phyloP scores from a whole-genome alignment of 805 yeast species.

The Candida ponderosae region DNA sequence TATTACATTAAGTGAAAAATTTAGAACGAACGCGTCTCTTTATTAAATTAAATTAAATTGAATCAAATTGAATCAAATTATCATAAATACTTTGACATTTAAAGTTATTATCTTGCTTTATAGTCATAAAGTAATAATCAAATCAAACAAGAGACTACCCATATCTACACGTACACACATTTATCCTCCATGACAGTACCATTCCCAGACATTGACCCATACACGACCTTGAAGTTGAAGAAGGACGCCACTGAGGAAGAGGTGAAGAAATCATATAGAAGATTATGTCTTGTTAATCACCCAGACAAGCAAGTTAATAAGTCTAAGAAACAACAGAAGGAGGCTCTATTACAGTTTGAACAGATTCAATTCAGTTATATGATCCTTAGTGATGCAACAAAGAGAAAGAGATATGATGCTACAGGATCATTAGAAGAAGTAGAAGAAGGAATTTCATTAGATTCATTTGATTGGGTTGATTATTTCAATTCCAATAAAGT shows the following conservation, averaged over 20 bases:
- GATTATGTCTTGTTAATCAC: slow-evolving; percentile 53
- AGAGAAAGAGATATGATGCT: slow-evolving; percentile 53
- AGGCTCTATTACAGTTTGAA: slow-evolving; percentile 43
- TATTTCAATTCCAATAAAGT: slow-evolving; percentile 39
- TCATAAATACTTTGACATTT: too few species aligned
- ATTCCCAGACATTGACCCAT: slow-evolving; percentile 56
- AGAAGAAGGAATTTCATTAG: slow-evolving; percentile 23
- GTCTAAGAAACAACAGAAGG: slow-evolving; percentile 23
- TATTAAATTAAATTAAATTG: too few species aligned
- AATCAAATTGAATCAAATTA: too few species aligned
- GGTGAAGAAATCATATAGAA: slow-evolving; percentile 62
- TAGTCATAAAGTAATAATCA: too few species aligned
- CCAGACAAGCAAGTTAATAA: slow-evolving; percentile 56
- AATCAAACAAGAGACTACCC: too few species aligned
- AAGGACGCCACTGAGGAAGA: slow-evolving; percentile 37
- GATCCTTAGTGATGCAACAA: slow-evolving; percentile 50
- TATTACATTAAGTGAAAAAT: too few species aligned
- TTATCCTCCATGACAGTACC: slow-evolving; percentile 19
- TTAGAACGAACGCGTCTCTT: too few species aligned
- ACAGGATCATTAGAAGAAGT: slow-evolving; percentile 55
- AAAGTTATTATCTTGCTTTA: too few species aligned
- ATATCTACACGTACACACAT: too few species aligned
- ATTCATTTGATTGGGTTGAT: slow-evolving; percentile 48
- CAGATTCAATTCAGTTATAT: slow-evolving; percentile 69
- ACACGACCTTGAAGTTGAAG: slow-evolving; percentile 39